Base-by-base conservation (phyloP, 164 flowering plant genomes). In the Stephania cephalantha region DNA sequence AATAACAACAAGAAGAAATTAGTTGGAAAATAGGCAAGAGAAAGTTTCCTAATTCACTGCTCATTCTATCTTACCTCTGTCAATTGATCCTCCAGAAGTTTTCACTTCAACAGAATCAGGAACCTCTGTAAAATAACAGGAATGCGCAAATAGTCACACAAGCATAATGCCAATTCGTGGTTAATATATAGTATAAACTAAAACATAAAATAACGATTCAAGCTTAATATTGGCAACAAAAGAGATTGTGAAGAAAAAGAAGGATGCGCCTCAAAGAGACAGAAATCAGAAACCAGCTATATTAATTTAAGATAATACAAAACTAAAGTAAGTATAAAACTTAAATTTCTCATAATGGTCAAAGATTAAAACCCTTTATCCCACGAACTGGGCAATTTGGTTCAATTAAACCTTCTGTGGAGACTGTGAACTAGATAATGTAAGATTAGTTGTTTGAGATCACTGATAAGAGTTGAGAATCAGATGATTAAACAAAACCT, bases 41-140 rank as follows among this genome's bases (percentile, higher is more conserved):
- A 17, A 44, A 69, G 22, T n/a, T 42, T 13, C 70, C 25, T 17
- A 67, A 50, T 8, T 22, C n/a, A 53, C 22, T 29, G 18, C 35
- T 18, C 13, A 48, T n/a, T 6, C 64, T 35, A 74, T 8, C 72
- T 42, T 69, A 91, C 98, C 98, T 86, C 96, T 86, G 68, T 91
- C 90, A 77, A 70, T 13, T 42, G 96, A 88, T 46, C 90, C 90
- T 42, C 85, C 85, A 13, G 88, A 81, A 67, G 31, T 76, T 81
- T 86, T 89, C 83, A 81, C 82, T n/a, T 20, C 79, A 30, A 61
- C 68, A 50, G 91, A 61, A 53, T 86, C 90, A 73, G 88, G 81
- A 69, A 65, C 74, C 81, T 85, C 91, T 90, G 94, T 74, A 5
- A 73, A 58, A 61, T 70, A 31, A 61, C 15, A 25, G 22, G 25